Evolutionary conservation across 2,329 filamentous ascomycete genomes (phyloP).

Genomic region (Seiridium cupressi): DNA sequence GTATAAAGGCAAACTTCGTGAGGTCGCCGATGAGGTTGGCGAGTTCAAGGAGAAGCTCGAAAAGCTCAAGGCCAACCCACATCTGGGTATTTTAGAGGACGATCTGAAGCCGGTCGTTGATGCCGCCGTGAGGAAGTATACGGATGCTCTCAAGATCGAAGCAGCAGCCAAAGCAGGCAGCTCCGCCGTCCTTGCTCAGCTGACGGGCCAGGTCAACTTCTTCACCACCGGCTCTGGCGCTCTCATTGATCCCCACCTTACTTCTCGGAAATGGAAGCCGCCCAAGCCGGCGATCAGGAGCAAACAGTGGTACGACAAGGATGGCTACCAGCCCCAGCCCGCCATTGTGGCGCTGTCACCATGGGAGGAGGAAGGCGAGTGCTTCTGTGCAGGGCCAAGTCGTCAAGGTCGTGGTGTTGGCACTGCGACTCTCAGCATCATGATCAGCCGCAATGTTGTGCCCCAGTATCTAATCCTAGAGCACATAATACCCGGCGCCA

Average conservation of each 20-base stretch:
- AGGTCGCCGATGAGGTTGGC: constrained; percentile 34
- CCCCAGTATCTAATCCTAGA: constrained; percentile 72
- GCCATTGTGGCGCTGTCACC: constrained; percentile 57
- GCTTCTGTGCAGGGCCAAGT: constrained; percentile 72
- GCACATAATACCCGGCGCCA: constrained; percentile 63
- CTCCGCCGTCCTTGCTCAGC: constrained; percentile 37
- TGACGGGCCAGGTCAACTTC: constrained; percentile 67
- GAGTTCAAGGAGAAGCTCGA: constrained; percentile 40
- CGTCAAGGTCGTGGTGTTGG: constrained; percentile 45
- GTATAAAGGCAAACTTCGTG: constrained; percentile 7
- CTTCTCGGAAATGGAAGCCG: constrained; percentile 56
- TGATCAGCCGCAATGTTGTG: constrained; percentile 55
- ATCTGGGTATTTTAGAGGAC: constrained; percentile 32
- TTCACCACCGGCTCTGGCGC: constrained; percentile 68
- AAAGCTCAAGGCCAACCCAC: constrained; percentile 29
- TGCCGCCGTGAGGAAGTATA: constrained; percentile 37
- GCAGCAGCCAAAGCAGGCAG: constrained; percentile 46
- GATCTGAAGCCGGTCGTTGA: constrained; percentile 42
- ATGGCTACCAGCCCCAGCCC: constrained; percentile 27
- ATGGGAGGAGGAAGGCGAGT: constrained; percentile 82
- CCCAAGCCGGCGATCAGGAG: constrained; percentile 21
- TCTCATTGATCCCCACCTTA: constrained; percentile 55
- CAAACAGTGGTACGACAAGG: constrained; percentile 22
- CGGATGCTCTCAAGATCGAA: constrained; percentile 45
- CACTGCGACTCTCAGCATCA: constrained; percentile 61